These are phyloP conservation scores for Boehmeria nivea DNA, from an alignment of 306 rosid genomes.

Conservation along the genomic window DNA sequence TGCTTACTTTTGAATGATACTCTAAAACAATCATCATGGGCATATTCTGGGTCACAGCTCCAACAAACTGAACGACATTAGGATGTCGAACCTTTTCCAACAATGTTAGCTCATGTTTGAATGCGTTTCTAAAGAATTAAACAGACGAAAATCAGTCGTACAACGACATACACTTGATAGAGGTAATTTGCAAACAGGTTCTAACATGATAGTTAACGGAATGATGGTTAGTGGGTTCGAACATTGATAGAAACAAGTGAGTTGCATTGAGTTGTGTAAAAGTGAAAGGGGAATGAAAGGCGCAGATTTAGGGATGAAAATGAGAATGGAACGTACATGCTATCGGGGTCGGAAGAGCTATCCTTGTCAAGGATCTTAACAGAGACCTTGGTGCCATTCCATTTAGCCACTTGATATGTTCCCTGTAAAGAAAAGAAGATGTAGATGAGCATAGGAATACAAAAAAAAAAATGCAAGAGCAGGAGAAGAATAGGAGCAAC, in stretches of 20 bases:
- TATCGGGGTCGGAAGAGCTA: conserved; percentile 68
- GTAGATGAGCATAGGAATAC: background rate
- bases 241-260: too few relatives aligned
- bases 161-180: too few relatives aligned
- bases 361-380: conserved; percentile 94
- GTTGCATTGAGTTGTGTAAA: too few relatives aligned
- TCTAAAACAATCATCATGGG: conserved; percentile 99
- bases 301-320: conserved; percentile 6
- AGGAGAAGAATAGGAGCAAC: conserved; percentile 22
- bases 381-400: conserved; percentile 98
- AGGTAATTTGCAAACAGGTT: too few relatives aligned
- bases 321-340: conserved; percentile 59
- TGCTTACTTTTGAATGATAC: conserved; percentile 79
- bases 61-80: conserved; percentile 93
- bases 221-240: too few relatives aligned
- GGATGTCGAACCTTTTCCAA: conserved; percentile 98
- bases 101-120: conserved; percentile 84
- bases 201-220: too few relatives aligned
- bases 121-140: conserved; percentile 57
- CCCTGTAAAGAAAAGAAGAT: conserved; percentile 49
- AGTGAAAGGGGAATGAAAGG: background rate
- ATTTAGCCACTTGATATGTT: conserved; percentile 90
- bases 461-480: background rate
- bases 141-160: conserved; percentile 12
- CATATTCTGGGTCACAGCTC: conserved; percentile 95